Percentiles rank a stretch among this genome's conserved stretches.
These are phyloP conservation scores for Chaetomiaceae sp. DNA, from an alignment of 2,329 filamentous ascomycete genomes.

Conservation along the genomic window DNA sequence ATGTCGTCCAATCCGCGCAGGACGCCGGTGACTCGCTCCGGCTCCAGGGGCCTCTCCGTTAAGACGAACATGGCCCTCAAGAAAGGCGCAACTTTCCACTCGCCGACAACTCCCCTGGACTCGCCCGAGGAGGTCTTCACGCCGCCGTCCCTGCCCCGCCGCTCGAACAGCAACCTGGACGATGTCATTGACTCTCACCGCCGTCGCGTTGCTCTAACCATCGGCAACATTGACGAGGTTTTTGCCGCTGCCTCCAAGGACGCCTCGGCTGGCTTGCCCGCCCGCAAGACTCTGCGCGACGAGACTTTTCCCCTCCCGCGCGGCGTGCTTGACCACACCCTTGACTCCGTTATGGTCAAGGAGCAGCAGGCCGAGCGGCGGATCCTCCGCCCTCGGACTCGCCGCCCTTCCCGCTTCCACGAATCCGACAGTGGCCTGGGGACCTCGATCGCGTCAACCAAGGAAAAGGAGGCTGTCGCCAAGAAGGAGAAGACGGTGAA, in stretches of 20 bases:
- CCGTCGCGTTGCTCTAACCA: constrained; percentile 62
- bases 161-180: constrained; percentile 66
- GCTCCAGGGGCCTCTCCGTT: constrained; percentile 41
- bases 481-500: constrained; percentile 38
- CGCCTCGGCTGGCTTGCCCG: constrained; percentile 33
- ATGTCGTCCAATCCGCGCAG: constrained; percentile 39
- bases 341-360: constrained; percentile 47
- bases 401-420: constrained; percentile 59
- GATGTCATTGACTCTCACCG: constrained; percentile 67
- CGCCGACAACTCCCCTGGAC: constrained; percentile 41
- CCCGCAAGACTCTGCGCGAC: constrained; percentile 44
- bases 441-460: constrained; percentile 66
- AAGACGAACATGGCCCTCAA: constrained; percentile 57
- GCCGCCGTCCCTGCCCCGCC: constrained; percentile 54
- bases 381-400: constrained; percentile 49
- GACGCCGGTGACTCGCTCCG: constrained; percentile 42
- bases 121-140: constrained; percentile 39
- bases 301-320: constrained; percentile 57
- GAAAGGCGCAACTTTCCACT: constrained; percentile 67
- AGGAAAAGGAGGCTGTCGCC: constrained; percentile 46
- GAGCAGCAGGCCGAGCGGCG: constrained; percentile 43
- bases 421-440: constrained; percentile 85
- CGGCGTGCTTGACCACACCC: constrained; percentile 53
- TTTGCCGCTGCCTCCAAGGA: constrained; percentile 44
- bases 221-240: constrained; percentile 62